Percentiles rank a stretch among this genome's conserved stretches.
phyloP scores from a whole-genome alignment of 2,329 filamentous ascomycete species.

The Cladobotryum protrusum region DNA sequence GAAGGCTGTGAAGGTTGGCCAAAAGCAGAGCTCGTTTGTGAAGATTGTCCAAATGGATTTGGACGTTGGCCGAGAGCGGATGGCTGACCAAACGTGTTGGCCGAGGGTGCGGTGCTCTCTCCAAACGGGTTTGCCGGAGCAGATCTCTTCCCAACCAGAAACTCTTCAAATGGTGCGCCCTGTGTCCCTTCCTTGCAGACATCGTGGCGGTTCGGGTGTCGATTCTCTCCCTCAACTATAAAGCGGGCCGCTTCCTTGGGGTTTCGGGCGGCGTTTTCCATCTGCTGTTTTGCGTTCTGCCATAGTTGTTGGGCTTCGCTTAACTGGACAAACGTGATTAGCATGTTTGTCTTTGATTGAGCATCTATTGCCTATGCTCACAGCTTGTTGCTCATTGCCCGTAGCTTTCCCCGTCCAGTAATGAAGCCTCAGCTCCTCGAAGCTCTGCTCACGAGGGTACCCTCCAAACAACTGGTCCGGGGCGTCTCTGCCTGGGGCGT shows the following conservation, averaged over 20 bases:
- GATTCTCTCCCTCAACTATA: conserved; percentile 57
- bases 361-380: conserved; percentile 25
- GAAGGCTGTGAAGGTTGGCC: conserved; percentile 27
- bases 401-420: conserved; percentile 55
- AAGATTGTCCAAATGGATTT: conserved; percentile 31
- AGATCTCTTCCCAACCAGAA: conserved; percentile 33
- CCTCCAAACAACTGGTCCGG: conserved; percentile 83
- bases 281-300: conserved; percentile 61
- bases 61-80: conserved; percentile 23
- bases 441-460: conserved; percentile 71
- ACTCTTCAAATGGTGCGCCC: conserved; percentile 40
- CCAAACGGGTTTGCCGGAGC: conserved; percentile 26
- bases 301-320: conserved; percentile 56
- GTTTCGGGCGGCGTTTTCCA: conserved; percentile 63
- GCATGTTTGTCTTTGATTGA: not conserved
- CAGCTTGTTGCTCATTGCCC: conserved; percentile 53
- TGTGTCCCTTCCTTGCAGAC: conserved; percentile 45
- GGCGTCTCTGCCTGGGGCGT: conserved; percentile 69
- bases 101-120: conserved; percentile 14
- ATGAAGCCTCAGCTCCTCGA: conserved; percentile 78
- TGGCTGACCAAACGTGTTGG: conserved; percentile 36
- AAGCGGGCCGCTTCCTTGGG: conserved; percentile 67
- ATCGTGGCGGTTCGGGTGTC: conserved; percentile 70
- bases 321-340: conserved; percentile 36
- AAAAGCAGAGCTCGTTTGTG: conserved; percentile 31